Conservation (phyloP, 768 basidiomycete genomes). For the Suillus brevipes region DNA sequence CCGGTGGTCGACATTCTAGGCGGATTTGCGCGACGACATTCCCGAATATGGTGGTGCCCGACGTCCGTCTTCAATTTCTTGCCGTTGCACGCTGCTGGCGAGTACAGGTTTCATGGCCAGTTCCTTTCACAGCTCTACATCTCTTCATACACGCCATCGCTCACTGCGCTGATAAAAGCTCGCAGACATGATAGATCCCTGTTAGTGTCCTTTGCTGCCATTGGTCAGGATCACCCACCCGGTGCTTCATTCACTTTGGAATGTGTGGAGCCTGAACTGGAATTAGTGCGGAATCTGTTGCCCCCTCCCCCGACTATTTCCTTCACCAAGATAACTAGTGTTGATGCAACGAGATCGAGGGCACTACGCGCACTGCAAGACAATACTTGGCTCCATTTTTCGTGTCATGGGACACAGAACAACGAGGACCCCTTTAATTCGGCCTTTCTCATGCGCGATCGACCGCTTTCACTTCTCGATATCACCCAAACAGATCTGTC, state of each 20-base stretch:
- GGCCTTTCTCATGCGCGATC: too few species aligned
- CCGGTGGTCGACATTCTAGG: neutral
- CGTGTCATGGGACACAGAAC: too few species aligned
- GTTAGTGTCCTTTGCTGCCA: slow-evolving; percentile 4
- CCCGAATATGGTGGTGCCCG: slow-evolving; percentile 13
- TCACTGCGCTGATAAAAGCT: slow-evolving; percentile 13
- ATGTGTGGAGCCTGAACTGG: neutral
- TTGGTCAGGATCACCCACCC: slow-evolving; percentile 4
- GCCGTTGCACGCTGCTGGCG: slow-evolving; percentile 16
- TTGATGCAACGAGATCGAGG: too few species aligned
- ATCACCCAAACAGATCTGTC: too few species aligned
- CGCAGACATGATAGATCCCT: neutral
- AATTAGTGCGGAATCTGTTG: neutral
- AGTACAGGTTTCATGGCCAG: neutral
- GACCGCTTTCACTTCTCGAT: too few species aligned
- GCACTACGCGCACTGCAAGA: too few species aligned
- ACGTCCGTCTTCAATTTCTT: slow-evolving; percentile 10
- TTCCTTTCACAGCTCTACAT: neutral
- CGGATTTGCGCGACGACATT: neutral
- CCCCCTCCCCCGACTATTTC: neutral
- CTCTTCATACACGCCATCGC: slow-evolving; percentile 13
- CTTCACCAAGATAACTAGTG: too few species aligned
- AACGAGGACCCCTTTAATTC: too few species aligned
- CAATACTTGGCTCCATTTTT: too few species aligned
- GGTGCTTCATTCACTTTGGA: neutral